Evolutionary conservation across 2,329 filamentous ascomycete genomes (phyloP), one percentile per base, ranked within the genome.

Genomic region (Aspergillus spinulosporus): DNA sequence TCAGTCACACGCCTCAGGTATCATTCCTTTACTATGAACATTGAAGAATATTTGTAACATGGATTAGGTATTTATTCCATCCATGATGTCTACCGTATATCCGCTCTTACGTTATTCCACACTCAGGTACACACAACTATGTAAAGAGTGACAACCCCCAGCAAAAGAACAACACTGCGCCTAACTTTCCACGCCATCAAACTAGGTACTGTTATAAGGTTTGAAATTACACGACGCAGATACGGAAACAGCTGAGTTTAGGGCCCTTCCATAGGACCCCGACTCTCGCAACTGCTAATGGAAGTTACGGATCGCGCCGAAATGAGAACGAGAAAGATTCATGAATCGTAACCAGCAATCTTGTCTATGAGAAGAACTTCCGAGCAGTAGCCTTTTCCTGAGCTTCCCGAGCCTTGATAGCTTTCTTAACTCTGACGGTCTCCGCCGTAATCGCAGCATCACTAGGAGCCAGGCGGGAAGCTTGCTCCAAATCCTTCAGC

Each of bases 341-440:
- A 65, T 71, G 62, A 68, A 64, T 67, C 66, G 62, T 68, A 62
- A 64, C 43, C 56, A 59, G 48, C 15, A 36, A 45, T 47, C 46
- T 39, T 52, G 49, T 47, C 74, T 68, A 86, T 40, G 79, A 74
- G 71, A 97, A 97, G 76, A 95, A 94, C 79, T 96, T 97, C 79
- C 88, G 89, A 73, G 93, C 96, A 4, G 88, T 88, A 65, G 89
- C 90, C 84, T 92, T 95, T 80, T 97, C 90, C 84, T 92, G 96
- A 72, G 89, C 88, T 60, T 85, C 82, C 59, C 88, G 83, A 56
- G 88, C 89, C 8, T 85, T 82, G 28, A 88, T 83, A 66, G 82
- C 85, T 78, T 88, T 88, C 84, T 92, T 96, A 51, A 94, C 86
- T n/a, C 81, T 76, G 14, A 83, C 82, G 52, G 95, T 81, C 77